Evolutionary conservation across 2,329 filamentous ascomycete species (phyloP), one percentile per base, ranked within the genome.

Genomic region (Septoria petroselini): DNA sequence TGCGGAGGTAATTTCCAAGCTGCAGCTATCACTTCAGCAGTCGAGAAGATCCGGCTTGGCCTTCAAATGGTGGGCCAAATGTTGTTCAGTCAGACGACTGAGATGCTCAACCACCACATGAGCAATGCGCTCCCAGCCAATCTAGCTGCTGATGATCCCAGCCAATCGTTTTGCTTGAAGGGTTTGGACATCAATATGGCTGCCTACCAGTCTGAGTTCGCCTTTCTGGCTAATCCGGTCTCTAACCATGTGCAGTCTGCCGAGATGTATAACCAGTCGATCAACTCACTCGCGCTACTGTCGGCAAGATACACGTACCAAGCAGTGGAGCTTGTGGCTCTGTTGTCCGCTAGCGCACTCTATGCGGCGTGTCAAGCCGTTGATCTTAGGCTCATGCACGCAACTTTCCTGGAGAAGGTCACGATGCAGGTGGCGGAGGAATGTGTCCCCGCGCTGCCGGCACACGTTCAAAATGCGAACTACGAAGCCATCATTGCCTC

Each of bases 1-100:
- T 78, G 82, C 43, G 82, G 83, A 1, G 82, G 81, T 18, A 87
- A 87, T 61, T 87, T 87, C 64, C 83, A 86, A 64, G 84, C 82
- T 1, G 70, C 70, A 5, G 70, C 76, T 1, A 69, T 86, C 21
- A 85, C 83, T 0, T 81, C 81, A 0, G 81, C 58, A 9, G 53
- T 55, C 35, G 59, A 62, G 50, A 60, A 60, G 44, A 52, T 55
- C 7, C 73, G 77, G 3, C 65, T 68, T 4, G 70, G 68, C 0
- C 58, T 79, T 30, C 77, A 82, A 57, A 75, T 74, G 61, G 64
- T 84, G 2, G 81, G 83, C 2, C 77, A 78, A n/a, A 76, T 87
- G 65, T 65, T 86, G 14, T 86, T 82, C 61, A 72, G 76, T 0
- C 83, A 86, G 62, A 74, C 74, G 48, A 75, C 76, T 0, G 84